These are phyloP conservation scores for Nymphaea thermarum DNA, from an alignment of 164 flowering plant species.

Conservation along the genomic window DNA sequence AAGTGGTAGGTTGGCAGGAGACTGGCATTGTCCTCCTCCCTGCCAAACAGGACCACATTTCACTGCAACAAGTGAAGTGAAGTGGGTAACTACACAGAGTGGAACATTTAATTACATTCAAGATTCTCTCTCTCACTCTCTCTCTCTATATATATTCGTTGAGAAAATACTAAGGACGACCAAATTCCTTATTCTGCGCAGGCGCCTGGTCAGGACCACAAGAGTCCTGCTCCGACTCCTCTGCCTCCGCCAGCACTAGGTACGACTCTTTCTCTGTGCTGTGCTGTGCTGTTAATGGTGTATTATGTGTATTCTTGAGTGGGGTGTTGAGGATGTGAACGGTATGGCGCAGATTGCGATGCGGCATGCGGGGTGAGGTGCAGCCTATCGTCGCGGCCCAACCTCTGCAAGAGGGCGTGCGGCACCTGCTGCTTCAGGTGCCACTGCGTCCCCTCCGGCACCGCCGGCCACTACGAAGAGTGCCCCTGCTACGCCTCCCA, in stretches of 20 bases:
- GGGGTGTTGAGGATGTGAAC: not conserved
- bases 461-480: conserved; percentile 6
- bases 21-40: no score
- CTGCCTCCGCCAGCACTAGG: not conserved
- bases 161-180: no score
- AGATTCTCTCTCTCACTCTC: no score
- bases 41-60: no score
- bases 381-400: conserved; percentile 9
- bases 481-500: conserved; percentile 7
- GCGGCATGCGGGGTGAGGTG: conserved; percentile 5
- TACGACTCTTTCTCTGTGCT: not conserved
- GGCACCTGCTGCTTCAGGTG: conserved; percentile 13
- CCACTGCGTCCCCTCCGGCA: conserved; percentile 11
- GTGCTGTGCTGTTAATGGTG: not conserved
- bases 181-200: not conserved
- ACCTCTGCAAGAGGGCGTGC: conserved; percentile 14
- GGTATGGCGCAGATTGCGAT: conserved; percentile 11
- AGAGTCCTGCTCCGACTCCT: not conserved
- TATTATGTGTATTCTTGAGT: no score
- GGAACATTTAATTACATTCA: no score
- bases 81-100: no score
- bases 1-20: no score
- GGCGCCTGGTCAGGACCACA: not conserved
- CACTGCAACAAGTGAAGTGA: no score
- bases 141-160: no score